Evolutionary conservation across 2,329 filamentous ascomycete species (phyloP).

Genomic region (Exophiala viscosa): DNA sequence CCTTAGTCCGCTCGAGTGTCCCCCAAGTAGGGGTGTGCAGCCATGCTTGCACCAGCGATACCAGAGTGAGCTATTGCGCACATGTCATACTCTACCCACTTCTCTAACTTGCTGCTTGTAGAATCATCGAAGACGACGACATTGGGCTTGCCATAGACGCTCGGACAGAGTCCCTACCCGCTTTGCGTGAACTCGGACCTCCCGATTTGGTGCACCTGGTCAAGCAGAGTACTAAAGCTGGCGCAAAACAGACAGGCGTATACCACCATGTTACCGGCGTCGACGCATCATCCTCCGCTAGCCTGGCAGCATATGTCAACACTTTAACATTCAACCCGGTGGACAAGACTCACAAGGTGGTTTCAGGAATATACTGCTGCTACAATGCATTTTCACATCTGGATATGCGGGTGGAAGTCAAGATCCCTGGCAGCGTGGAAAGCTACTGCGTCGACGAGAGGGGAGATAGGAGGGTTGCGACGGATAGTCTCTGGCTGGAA

Average conservation of each 20-base stretch:
- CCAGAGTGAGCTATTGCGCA: conserved; percentile 60
- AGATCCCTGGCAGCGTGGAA: conserved; percentile 92
- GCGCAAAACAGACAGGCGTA: conserved; percentile 65
- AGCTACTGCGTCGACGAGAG: conserved; percentile 97
- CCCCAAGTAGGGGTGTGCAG: conserved; percentile 24
- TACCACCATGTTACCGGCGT: conserved; percentile 98
- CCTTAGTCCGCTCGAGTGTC: conserved; percentile 6
- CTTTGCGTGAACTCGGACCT: conserved; percentile 86
- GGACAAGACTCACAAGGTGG: conserved; percentile 82
- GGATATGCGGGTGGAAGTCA: conserved; percentile 97
- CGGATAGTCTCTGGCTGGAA: conserved; percentile 93
- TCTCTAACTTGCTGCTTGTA: conserved; percentile 38
- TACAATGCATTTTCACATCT: conserved; percentile 99
- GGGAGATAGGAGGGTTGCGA: conserved; percentile 88
- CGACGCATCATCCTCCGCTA: conserved; percentile 95
- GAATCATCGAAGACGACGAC: conserved; percentile 88
- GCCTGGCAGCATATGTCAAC: conserved; percentile 96
- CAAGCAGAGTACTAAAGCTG: conserved; percentile 60
- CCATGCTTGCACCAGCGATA: conserved; percentile 70
- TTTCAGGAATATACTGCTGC: conserved; percentile 93
- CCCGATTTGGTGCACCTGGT: conserved; percentile 94
- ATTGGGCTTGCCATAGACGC: conserved; percentile 82
- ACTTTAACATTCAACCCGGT: conserved; percentile 87
- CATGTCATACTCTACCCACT: background rate
- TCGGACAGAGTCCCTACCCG: conserved; percentile 80